phyloP scores from a whole-genome alignment of 1,284 basidiomycete genomes.

The Pseudozyma thailandica region DNA sequence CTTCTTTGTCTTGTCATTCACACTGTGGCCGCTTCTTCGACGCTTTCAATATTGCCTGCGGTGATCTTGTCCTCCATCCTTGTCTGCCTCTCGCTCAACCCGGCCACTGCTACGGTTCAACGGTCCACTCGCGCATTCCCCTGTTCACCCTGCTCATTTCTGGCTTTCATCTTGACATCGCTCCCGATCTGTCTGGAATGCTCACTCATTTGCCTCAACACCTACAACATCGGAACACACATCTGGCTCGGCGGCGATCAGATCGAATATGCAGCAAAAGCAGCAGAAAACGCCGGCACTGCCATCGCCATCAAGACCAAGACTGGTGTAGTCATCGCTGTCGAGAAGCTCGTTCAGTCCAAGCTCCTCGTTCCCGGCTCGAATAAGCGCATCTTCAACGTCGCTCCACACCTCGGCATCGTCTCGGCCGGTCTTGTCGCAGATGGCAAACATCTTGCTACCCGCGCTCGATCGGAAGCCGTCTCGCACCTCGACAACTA shows the following conservation, averaged over 20 bases:
- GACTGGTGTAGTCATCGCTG: conserved; percentile 87
- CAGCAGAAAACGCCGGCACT: conserved; percentile 94
- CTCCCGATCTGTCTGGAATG: too few species aligned
- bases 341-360: conserved; percentile 97
- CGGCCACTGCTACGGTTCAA: too few species aligned
- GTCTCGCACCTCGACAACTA: conserved; percentile 80
- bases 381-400: conserved; percentile 90
- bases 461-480: conserved; percentile 86
- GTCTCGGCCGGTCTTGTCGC: conserved; percentile 86
- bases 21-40: too few species aligned
- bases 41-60: too few species aligned
- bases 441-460: conserved; percentile 89
- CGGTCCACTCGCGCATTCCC: too few species aligned
- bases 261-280: conserved; percentile 99
- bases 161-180: too few species aligned
- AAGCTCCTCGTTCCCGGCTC: conserved; percentile 93
- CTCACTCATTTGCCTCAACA: background rate
- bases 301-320: conserved; percentile 82
- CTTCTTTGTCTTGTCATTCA: too few species aligned
- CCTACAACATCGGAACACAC: background rate
- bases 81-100: too few species aligned
- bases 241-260: conserved; percentile 7
- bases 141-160: too few species aligned
- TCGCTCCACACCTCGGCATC: conserved; percentile 92
- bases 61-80: too few species aligned